A percentile compares a stretch with the other conserved stretches of the same genome.
phyloP scores from a whole-genome alignment of 495 filamentous ascomycete genomes.

The Eremomyces bilateralis region DNA sequence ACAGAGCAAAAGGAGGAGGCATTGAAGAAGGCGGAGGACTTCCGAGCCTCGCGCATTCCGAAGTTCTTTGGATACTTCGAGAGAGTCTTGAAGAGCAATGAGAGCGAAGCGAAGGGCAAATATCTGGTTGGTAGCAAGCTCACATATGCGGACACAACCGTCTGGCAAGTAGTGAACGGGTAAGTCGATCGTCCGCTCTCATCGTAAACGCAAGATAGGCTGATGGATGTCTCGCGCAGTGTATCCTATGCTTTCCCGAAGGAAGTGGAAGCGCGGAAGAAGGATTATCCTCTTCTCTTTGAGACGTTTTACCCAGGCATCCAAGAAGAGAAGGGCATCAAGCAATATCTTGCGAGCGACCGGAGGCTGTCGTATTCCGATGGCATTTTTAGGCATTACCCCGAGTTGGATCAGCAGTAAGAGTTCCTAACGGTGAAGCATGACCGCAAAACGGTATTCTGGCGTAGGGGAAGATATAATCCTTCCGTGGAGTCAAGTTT shows the following conservation, averaged over 20 bases:
- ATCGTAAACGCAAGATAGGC: conserved; percentile 23
- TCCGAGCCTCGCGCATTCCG: conserved; percentile 33
- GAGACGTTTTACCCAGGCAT: conserved; percentile 30
- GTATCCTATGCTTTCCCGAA: conserved; percentile 41
- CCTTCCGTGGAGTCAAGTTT: no score
- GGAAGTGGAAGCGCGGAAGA: conserved; percentile 28
- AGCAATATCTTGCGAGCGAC: conserved; percentile 36
- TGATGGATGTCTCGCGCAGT: conserved; percentile 19
- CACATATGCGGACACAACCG: conserved; percentile 45
- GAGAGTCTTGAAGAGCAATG: conserved; percentile 31
- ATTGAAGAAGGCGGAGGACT: conserved; percentile 27
- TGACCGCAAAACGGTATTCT: no score
- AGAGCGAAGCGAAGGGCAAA: conserved; percentile 26
- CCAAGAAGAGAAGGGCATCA: conserved; percentile 29
- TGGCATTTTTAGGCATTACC: conserved; percentile 40
- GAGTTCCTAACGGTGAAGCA: no score
- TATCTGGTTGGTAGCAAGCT: conserved; percentile 36
- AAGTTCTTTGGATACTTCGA: conserved; percentile 47
- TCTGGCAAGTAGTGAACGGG: conserved; percentile 37
- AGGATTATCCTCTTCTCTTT: conserved; percentile 27
- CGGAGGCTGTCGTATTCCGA: conserved; percentile 29
- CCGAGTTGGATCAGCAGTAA: conserved; percentile 31
- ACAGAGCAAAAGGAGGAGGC: conserved; percentile 39
- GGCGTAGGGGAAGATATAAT: no score
- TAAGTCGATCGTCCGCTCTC: conserved; percentile 14